Conservation (phyloP, 495 filamentous ascomycete species). For the Penicillium canescens region DNA sequence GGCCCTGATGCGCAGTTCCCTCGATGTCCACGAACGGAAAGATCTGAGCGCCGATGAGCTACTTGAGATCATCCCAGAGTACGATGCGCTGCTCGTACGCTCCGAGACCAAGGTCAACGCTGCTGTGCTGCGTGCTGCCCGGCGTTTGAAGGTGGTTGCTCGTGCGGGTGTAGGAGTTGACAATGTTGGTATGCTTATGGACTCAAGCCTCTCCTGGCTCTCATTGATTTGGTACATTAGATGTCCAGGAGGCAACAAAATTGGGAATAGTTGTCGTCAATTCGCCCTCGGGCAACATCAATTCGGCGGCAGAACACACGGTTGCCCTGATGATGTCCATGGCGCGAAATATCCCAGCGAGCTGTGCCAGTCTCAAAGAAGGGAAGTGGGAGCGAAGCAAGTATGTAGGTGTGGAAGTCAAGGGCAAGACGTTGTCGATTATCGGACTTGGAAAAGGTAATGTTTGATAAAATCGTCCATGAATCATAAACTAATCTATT, state of each 20-base stretch:
- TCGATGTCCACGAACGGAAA: constrained; percentile 61
- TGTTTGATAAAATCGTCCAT: neutral
- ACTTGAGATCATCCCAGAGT: constrained; percentile 56
- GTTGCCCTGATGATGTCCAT: constrained; percentile 66
- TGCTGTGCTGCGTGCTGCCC: constrained; percentile 55
- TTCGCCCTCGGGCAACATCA: constrained; percentile 67
- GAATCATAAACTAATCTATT: neutral
- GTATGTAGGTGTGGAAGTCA: constrained; percentile 68
- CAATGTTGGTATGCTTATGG: constrained; percentile 52
- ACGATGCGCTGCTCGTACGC: constrained; percentile 69
- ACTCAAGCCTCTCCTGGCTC: too few relatives aligned
- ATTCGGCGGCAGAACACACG: constrained; percentile 69
- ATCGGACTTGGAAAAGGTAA: constrained; percentile 67
- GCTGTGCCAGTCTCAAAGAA: constrained; percentile 55
- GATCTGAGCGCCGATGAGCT: constrained; percentile 57
- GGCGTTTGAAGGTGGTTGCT: constrained; percentile 68
- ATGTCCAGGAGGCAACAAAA: constrained; percentile 63
- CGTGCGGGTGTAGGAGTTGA: constrained; percentile 75
- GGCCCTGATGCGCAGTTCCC: constrained; percentile 52
- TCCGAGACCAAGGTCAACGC: constrained; percentile 73
- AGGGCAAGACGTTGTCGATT: constrained; percentile 66
- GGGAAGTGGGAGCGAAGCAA: constrained; percentile 70
- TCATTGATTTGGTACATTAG: constrained; percentile 18
- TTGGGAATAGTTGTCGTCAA: constrained; percentile 72
- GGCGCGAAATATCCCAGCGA: constrained; percentile 64